A percentile compares a stretch with the other conserved stretches of the same genome.
Conservation (phyloP, 2,329 filamentous ascomycete genomes). For the Ophiostoma himal-ulmi region DNA sequence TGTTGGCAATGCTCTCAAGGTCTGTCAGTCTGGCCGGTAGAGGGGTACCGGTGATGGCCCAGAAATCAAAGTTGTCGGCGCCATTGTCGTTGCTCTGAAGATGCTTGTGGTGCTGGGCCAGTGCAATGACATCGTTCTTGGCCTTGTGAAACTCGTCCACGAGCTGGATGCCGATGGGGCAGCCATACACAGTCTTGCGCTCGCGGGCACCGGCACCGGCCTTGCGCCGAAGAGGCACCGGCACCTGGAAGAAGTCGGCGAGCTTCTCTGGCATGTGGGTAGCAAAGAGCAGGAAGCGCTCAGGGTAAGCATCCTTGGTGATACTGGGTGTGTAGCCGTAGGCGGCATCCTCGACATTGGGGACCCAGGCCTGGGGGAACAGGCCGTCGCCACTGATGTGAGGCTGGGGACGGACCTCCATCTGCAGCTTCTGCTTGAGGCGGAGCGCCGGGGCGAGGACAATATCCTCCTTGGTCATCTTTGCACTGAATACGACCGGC, state of each 20-base stretch:
- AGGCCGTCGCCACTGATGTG: slow-evolving; percentile 20
- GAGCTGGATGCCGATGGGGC: slow-evolving; percentile 28
- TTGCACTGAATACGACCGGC: slow-evolving; percentile 26
- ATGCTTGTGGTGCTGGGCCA: slow-evolving; percentile 26
- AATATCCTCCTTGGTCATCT: slow-evolving; percentile 24
- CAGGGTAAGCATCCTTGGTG: slow-evolving; percentile 26
- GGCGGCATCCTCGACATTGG: slow-evolving; percentile 18
- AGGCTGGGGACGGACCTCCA: slow-evolving; percentile 21
- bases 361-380: slow-evolving; percentile 22
- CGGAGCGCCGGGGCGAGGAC: slow-evolving; percentile 25
- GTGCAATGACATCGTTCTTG: slow-evolving; percentile 18
- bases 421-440: slow-evolving; percentile 26
- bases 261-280: slow-evolving; percentile 26
- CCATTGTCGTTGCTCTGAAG: slow-evolving; percentile 13
- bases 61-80: slow-evolving; percentile 26
- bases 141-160: slow-evolving; percentile 29
- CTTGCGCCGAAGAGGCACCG: slow-evolving; percentile 23
- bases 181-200: slow-evolving; percentile 26
- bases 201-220: slow-evolving; percentile 15
- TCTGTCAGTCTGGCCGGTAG: slow-evolving; percentile 26
- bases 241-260: slow-evolving; percentile 25
- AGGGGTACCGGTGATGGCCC: slow-evolving; percentile 28
- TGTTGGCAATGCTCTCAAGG: slow-evolving; percentile 22
- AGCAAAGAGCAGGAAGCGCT: slow-evolving; percentile 28
- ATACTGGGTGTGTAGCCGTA: slow-evolving; percentile 22